Evolutionary conservation across 495 filamentous ascomycete species (phyloP).

Genomic region (Penicillium samsonianum): DNA sequence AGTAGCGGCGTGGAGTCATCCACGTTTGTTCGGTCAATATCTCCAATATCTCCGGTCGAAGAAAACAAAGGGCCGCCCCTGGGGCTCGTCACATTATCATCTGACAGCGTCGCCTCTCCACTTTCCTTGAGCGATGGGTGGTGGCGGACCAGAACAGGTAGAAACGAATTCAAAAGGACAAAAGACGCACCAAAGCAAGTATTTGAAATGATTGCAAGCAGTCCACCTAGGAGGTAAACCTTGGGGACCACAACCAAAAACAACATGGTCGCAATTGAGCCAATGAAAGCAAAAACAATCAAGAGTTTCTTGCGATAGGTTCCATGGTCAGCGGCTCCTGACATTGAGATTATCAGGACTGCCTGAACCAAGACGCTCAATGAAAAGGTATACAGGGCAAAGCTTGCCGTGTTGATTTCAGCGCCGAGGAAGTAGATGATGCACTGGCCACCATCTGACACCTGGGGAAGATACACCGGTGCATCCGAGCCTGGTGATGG

Average conservation of each 20-base stretch:
- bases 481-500: slow-evolving; percentile 17
- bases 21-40: background rate
- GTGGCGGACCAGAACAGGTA: slow-evolving; percentile 77
- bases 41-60: background rate
- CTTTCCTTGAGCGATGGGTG: slow-evolving; percentile 53
- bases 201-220: slow-evolving; percentile 87
- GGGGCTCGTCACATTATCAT: background rate
- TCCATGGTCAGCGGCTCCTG: slow-evolving; percentile 93
- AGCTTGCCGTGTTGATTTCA: slow-evolving; percentile 93
- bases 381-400: slow-evolving; percentile 98
- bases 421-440: slow-evolving; percentile 77
- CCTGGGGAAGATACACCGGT: slow-evolving; percentile 30
- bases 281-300: slow-evolving; percentile 77
- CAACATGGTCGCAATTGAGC: slow-evolving; percentile 80
- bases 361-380: slow-evolving; percentile 87
- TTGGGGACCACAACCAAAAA: slow-evolving; percentile 76
- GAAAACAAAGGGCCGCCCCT: slow-evolving; percentile 36
- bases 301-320: slow-evolving; percentile 87
- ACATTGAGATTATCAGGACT: slow-evolving; percentile 90
- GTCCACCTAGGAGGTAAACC: slow-evolving; percentile 74
- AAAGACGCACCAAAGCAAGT: slow-evolving; percentile 87
- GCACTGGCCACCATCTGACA: slow-evolving; percentile 63
- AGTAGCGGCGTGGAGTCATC: slow-evolving; percentile 44
- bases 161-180: slow-evolving; percentile 80
- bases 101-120: background rate